Base-by-base conservation (phyloP, 495 filamentous ascomycete species). In the Acidomyces sp. region DNA sequence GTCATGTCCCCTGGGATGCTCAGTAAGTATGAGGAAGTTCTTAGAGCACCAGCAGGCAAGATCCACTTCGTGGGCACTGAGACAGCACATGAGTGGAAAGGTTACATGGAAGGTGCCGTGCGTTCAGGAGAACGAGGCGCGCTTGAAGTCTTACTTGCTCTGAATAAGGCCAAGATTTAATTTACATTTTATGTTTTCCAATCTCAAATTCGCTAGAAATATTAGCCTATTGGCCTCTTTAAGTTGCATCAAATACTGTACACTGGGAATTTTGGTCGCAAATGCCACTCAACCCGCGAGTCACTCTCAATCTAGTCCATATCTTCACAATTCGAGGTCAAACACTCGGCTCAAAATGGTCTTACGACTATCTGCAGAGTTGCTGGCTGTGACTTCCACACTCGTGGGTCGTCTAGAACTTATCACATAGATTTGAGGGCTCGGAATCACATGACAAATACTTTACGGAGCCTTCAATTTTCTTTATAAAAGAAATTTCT, bases 11-110 rank as follows among this genome's bases (percentile, higher is more conserved):
- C 41, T 9, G 50, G 43, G 6, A 18, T 12, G 6, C 18, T 55
- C 25, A 41, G 27, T 4, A 30, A 29, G 13, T 43, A 35, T 19
- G 49, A 44, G 22, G 12, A 39, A 36, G 51, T 40, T 2, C 23
- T 55, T 15, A 30, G 46, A 15, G 40, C 32, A 17, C 53, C 55
- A 6, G 25, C 43, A 23, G 51, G 48, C 6, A 38, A 34, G 5
- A 49, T 60, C 24, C 53, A 58, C 40, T 60, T 56, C 26, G 56
- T 57, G n/a, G 57, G 57, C 1, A 58, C 56, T 1, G 57, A 60
- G 36, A 54, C 53, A 10, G 48, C 55, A 10, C 23, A 24, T 12
- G 45, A 54, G 21, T 60, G 53, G 53, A 52, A 50, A 39, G 57
- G 57, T 12, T 60, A 56, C 35, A 60, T 60, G 56, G 57, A 58